Evolutionary conservation across 768 basidiomycete species (phyloP), one percentile per base, ranked within the genome.

Genomic region (Panaeolus papilionaceus): DNA sequence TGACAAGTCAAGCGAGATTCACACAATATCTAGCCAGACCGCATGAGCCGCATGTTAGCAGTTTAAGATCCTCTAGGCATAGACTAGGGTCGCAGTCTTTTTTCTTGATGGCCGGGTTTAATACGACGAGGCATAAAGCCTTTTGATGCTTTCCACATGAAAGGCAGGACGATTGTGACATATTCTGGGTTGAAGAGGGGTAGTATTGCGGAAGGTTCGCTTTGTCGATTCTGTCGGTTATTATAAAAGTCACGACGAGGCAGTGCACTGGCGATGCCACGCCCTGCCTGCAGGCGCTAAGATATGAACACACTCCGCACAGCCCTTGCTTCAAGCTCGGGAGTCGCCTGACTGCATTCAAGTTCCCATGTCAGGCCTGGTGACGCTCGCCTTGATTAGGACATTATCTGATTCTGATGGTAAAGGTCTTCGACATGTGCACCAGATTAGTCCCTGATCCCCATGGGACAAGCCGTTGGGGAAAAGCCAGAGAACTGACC

Each of bases 221-320:
- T 44, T 14, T 18, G 16, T 44, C 42, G 42, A 14, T 16, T 44
- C 42, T 44, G 39, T 40, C 39, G 42, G 42, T 44, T 14, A 16
- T 44, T 44, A 44, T 44, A 44, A 44, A 44, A 44, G 14, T 16
- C 11, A 44, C 14, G 18, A 44, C 16, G 42, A 44, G 42, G 42
- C 42, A 44, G 42, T 44, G 42, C 42, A 18, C 14, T 40, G 42
- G 16, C 14, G 42, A 44, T 51, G 47, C 20, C 47, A 51, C 47
- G 47, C 47, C 26, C 23, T 51, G 47, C 47, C 47, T 51, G 47
- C 47, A 51, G 47, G 47, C 47, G 47, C 47, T 51, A 51, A 51
- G 47, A 51, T 23, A 51, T 20, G 47, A 23, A 42, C 3, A 42
- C 42, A 42, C 12, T 18, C 42, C 42, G 26, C 42, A 44, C 42